Percentiles rank a stretch among this genome's conserved stretches.
Evolutionary conservation across 1,139 yeast genomes (phyloP).

Genomic region (Geotrichum aggregatum): DNA sequence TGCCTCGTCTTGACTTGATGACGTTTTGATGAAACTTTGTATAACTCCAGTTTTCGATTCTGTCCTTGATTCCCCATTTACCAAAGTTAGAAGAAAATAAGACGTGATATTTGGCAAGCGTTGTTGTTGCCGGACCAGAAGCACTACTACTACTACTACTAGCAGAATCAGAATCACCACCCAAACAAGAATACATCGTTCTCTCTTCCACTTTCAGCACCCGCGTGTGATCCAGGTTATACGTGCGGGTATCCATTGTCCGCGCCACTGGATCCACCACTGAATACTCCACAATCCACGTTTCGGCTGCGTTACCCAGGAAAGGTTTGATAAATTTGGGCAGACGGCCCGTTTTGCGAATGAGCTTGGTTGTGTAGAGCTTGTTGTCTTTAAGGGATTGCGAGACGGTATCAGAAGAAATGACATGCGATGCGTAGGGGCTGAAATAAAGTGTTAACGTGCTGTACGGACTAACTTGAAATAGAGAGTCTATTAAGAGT

Average conservation of each 20-base stretch:
- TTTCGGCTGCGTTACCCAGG: constrained; percentile 64
- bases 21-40: constrained; percentile 65
- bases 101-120: constrained; percentile 48
- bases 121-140: not conserved
- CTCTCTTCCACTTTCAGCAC: constrained; percentile 78
- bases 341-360: constrained; percentile 73
- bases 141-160: not conserved
- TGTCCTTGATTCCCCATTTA: constrained; percentile 57
- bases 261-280: constrained; percentile 60
- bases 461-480: no score
- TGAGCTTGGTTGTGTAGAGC: constrained; percentile 67
- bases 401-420: constrained; percentile 74
- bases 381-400: constrained; percentile 52
- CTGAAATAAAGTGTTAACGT: constrained; percentile 21
- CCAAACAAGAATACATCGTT: constrained; percentile 49
- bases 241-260: constrained; percentile 64
- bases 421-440: constrained; percentile 86
- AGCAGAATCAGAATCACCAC: no score
- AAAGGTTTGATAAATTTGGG: constrained; percentile 80
- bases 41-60: constrained; percentile 82
- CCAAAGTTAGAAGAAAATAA: constrained; percentile 68
- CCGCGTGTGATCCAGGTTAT: constrained; percentile 81
- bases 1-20: constrained; percentile 63
- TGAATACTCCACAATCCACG: constrained; percentile 82
- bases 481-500: no score